These are phyloP conservation scores for Leersia perrieri DNA, from an alignment of 176 grass and related monocot species.

Conservation along the genomic window DNA sequence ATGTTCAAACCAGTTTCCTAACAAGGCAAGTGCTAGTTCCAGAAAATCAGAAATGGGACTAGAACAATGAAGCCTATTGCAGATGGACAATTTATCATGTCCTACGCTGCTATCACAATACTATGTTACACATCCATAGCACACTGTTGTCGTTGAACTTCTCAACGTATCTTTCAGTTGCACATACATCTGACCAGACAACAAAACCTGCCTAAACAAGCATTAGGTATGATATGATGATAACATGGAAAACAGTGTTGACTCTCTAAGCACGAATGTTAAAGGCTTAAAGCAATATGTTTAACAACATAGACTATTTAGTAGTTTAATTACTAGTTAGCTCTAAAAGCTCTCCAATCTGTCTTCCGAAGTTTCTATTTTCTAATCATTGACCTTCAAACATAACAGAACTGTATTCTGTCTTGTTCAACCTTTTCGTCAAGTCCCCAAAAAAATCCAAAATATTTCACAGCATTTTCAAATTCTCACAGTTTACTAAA, in stretches of 20 bases:
- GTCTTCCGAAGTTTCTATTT: not conserved
- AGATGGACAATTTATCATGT: not conserved
- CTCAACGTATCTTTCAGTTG: not conserved
- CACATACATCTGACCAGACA: not conserved
- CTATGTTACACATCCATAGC: not conserved
- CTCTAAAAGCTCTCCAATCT: not conserved
- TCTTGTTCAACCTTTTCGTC: not conserved
- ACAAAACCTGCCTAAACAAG: not conserved
- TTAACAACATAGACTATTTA: not conserved
- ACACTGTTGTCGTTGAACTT: not conserved
- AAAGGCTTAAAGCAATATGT: not conserved
- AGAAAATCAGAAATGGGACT: not conserved
- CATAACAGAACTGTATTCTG: not conserved
- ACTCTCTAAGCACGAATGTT: not conserved
- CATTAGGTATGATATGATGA: not conserved
- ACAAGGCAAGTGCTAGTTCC: not conserved
- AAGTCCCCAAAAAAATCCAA: not conserved
- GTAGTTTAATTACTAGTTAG: not conserved
- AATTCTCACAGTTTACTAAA: not conserved
- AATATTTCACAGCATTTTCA: conserved; percentile 12
- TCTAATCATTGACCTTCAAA: not conserved
- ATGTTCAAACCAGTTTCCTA: not conserved
- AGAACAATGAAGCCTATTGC: not conserved
- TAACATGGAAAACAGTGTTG: not conserved
- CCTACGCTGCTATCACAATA: not conserved